Evolutionary conservation across 257 asterid genomes (phyloP).

Genomic region (Primulina tabacum): DNA sequence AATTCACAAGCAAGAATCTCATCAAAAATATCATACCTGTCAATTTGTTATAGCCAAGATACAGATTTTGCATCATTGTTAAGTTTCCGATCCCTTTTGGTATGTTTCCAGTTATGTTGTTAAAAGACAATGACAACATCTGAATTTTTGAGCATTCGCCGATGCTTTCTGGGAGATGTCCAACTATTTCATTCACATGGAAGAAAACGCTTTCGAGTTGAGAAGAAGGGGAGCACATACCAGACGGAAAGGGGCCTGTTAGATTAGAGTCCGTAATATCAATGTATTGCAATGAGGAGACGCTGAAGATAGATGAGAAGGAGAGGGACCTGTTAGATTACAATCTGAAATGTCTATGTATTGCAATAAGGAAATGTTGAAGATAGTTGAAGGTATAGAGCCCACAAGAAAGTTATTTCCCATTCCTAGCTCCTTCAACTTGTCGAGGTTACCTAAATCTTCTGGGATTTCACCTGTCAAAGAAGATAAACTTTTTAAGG

Average conservation of each 20-base stretch:
- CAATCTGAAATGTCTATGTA: neutral
- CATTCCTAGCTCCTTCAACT: neutral
- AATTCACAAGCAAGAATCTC: neutral
- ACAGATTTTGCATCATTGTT: conserved; percentile 20
- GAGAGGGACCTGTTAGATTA: conserved; percentile 28
- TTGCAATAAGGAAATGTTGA: conserved; percentile 26
- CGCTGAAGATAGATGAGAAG: conserved; percentile 26
- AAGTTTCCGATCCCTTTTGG: conserved; percentile 31
- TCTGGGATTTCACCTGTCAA: neutral
- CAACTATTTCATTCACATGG: conserved; percentile 10
- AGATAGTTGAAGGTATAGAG: conserved; percentile 26
- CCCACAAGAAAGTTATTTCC: conserved; percentile 19
- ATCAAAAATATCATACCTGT: neutral
- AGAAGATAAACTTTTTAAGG: neutral
- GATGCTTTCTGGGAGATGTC: conserved; percentile 20
- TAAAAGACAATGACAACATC: conserved; percentile 11
- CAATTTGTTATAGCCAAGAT: conserved; percentile 4
- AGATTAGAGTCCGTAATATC: neutral
- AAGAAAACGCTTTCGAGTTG: neutral
- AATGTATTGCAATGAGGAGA: conserved; percentile 24
- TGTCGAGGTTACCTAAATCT: conserved; percentile 7
- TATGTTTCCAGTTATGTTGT: conserved; percentile 27
- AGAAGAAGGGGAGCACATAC: conserved; percentile 22
- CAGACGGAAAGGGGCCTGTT: conserved; percentile 6
- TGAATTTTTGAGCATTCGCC: conserved; percentile 18